Conservation (phyloP, 495 filamentous ascomycete genomes). For the Neurospora tetraspora region DNA sequence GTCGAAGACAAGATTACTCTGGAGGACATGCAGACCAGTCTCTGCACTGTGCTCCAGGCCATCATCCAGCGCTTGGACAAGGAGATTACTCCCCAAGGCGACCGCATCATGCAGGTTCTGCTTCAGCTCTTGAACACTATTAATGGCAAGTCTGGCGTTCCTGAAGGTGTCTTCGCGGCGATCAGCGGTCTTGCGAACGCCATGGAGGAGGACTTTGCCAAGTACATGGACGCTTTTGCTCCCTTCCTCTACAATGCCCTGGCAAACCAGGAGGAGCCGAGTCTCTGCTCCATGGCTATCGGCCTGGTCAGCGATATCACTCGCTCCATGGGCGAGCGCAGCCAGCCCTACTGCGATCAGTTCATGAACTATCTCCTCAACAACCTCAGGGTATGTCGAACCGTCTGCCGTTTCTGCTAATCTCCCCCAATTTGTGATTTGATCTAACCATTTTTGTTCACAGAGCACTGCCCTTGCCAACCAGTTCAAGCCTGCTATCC, state of each 20-base stretch:
- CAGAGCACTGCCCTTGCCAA: conserved; percentile 64
- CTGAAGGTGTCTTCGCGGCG: conserved; percentile 83
- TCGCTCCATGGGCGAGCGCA: conserved; percentile 76
- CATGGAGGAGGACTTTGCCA: conserved; percentile 81
- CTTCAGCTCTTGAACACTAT: conserved; percentile 70
- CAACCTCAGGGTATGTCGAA: conserved; percentile 48
- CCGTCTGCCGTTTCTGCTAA: too few species aligned
- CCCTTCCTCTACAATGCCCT: conserved; percentile 89
- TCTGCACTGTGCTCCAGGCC: conserved; percentile 79
- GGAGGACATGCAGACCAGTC: conserved; percentile 95
- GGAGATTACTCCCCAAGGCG: conserved; percentile 81
- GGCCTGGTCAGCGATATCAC: conserved; percentile 93
- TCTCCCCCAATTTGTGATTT: too few species aligned
- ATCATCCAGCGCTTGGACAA: conserved; percentile 87
- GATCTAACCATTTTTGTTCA: too few species aligned
- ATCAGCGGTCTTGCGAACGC: conserved; percentile 79
- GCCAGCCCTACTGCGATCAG: conserved; percentile 86
- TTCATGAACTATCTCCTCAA: conserved; percentile 96
- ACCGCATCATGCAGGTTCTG: conserved; percentile 84
- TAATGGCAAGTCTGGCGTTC: conserved; percentile 82
- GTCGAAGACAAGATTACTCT: conserved; percentile 89
- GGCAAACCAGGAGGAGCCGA: conserved; percentile 87
- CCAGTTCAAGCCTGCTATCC: conserved; percentile 95
- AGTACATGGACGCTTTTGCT: conserved; percentile 92
- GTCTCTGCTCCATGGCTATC: conserved; percentile 92